phyloP scores from a whole-genome alignment of 306 rosid species.

The peach (Prunus persica) region DNA sequence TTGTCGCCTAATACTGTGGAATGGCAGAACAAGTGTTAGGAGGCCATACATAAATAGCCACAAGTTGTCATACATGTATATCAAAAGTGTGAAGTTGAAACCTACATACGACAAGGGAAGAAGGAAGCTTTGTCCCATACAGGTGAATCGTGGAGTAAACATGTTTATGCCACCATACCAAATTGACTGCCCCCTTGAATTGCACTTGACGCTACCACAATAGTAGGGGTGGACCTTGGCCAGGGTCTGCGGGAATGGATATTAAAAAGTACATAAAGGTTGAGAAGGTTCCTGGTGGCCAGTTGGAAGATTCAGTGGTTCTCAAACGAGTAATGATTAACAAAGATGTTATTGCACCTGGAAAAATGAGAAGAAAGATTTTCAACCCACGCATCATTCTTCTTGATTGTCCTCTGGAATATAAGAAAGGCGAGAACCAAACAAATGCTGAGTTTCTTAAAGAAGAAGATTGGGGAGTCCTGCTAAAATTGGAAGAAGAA shows the following conservation, averaged over 20 bases:
- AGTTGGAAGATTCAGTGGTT: conserved; percentile 82
- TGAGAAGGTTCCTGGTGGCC: conserved; percentile 93
- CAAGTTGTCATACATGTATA: no score
- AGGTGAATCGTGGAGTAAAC: no score
- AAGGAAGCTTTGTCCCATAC: no score
- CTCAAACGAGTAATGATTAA: conserved; percentile 90
- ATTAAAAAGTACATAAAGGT: conserved; percentile 90
- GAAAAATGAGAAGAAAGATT: conserved; percentile 95
- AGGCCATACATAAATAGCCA: no score
- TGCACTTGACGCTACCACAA: conserved; percentile 88
- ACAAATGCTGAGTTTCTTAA: conserved; percentile 87
- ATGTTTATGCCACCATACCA: no score
- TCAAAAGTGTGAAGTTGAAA: no score
- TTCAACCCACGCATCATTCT: conserved; percentile 86
- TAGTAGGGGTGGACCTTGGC: conserved; percentile 86
- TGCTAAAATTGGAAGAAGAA: conserved; percentile 87
- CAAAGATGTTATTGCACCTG: conserved; percentile 91
- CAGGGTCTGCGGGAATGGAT: conserved; percentile 85
- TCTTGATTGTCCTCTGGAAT: conserved; percentile 87
- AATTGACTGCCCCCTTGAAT: no score
- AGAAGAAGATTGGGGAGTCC: conserved; percentile 92
- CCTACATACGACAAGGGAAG: no score
- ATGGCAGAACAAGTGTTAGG: no score
- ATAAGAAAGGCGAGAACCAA: conserved; percentile 94
- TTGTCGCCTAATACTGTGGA: no score